These are phyloP conservation scores for Leccinellum rugosiceps DNA, from an alignment of 768 basidiomycete genomes.

Conservation along the genomic window DNA sequence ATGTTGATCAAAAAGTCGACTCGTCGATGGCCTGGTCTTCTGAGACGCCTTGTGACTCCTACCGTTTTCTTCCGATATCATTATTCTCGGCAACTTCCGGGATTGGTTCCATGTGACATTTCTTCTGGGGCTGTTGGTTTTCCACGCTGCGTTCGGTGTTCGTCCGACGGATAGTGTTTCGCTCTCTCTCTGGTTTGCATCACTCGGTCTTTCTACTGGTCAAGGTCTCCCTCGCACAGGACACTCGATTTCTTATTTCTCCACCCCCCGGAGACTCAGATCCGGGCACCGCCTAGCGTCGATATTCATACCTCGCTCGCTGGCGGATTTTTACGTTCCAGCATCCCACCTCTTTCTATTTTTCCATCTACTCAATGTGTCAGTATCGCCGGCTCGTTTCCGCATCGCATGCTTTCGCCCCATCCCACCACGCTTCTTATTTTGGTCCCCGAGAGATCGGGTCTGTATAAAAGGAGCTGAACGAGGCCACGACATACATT, in stretches of 20 bases:
- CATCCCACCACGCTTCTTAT: constrained; percentile 36
- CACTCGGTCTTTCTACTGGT: constrained; percentile 32
- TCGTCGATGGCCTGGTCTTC: constrained; percentile 15
- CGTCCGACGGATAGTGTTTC: constrained; percentile 27
- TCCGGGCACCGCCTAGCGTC: constrained; percentile 33
- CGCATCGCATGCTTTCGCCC: constrained; percentile 41
- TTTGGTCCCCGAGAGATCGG: constrained; percentile 30
- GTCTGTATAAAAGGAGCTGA: constrained; percentile 38
- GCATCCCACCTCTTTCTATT: constrained; percentile 22
- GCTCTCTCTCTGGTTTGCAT: constrained; percentile 29
- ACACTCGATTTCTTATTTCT: constrained; percentile 22
- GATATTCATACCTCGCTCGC: constrained; percentile 49
- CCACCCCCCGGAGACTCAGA: constrained; percentile 19
- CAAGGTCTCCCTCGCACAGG: constrained; percentile 39
- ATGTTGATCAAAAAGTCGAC: constrained; percentile 4
- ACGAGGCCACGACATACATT: constrained; percentile 29
- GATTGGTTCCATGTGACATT: constrained; percentile 28
- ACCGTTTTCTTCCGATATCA: constrained; percentile 36
- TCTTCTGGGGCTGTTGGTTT: constrained; percentile 33
- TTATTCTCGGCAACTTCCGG: constrained; percentile 42
- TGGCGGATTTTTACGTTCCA: constrained; percentile 24
- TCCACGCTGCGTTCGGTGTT: constrained; percentile 19
- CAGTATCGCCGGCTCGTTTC: constrained; percentile 39
- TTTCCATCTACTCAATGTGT: constrained; percentile 37
- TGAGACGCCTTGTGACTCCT: constrained; percentile 23